A percentile compares a stretch with the other conserved stretches of the same genome.
Conservation (phyloP, 164 flowering plant species). For the Vitis cinerea region DNA sequence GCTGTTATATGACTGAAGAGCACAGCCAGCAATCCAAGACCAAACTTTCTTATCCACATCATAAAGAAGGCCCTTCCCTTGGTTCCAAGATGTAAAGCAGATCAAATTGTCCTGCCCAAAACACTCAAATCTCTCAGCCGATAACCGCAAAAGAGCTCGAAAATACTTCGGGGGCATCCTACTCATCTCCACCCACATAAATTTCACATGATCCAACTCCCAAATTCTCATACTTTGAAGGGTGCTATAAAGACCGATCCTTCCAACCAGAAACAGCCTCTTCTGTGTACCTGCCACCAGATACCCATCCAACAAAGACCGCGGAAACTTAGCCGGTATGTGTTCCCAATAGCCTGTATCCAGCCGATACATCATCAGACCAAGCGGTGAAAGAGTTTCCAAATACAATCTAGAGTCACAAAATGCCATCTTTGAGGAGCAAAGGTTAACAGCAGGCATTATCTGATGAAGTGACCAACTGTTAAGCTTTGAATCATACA, state of each 20-base stretch:
- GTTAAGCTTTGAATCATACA: slow-evolving; percentile 77
- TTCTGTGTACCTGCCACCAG: slow-evolving; percentile 86
- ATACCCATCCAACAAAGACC: slow-evolving; percentile 89
- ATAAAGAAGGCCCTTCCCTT: slow-evolving; percentile 86
- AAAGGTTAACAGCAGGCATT: slow-evolving; percentile 90
- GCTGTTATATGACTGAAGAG: slow-evolving; percentile 85
- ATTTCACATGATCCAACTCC: slow-evolving; percentile 89
- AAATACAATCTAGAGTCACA: slow-evolving; percentile 83
- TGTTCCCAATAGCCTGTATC: slow-evolving; percentile 88
- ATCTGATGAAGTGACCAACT: slow-evolving; percentile 80
- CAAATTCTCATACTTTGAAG: slow-evolving; percentile 93
- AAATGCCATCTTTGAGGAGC: slow-evolving; percentile 94
- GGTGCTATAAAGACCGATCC: slow-evolving; percentile 85
- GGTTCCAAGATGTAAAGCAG: slow-evolving; percentile 95
- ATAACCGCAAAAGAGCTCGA: slow-evolving; percentile 75
- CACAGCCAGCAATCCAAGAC: slow-evolving; percentile 97
- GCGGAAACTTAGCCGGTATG: slow-evolving; percentile 87
- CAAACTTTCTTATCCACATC: slow-evolving; percentile 85
- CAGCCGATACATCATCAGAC: slow-evolving; percentile 80
- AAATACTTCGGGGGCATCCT: slow-evolving; percentile 94
- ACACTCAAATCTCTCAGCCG: slow-evolving; percentile 96
- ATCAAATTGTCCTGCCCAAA: slow-evolving; percentile 86
- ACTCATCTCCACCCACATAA: slow-evolving; percentile 80
- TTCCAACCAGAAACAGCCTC: slow-evolving; percentile 85
- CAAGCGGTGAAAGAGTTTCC: slow-evolving; percentile 92